A percentile compares a stretch with the other conserved stretches of the same genome.
Conservation (phyloP, 1,284 basidiomycete species). For the Mycosarcoma mackinlayi region DNA sequence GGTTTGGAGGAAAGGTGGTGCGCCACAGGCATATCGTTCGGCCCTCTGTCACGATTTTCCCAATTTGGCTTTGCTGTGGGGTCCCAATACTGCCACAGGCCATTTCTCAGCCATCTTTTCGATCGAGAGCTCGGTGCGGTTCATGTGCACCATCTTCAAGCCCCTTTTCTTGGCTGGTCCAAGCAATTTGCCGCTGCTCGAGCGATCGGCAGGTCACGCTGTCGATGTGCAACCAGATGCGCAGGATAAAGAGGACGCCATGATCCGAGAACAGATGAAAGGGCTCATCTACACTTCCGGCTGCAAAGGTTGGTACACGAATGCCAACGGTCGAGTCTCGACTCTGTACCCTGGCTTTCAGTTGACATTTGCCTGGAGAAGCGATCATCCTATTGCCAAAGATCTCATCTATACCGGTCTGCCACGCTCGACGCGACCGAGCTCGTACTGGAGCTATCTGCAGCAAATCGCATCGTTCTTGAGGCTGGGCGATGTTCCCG, state of each 20-base stretch:
- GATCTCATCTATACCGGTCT: conserved; percentile 25
- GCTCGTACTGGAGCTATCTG: conserved; percentile 16
- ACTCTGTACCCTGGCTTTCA: conserved; percentile 38
- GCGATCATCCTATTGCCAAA: conserved; percentile 24
- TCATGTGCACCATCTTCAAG: conserved; percentile 21
- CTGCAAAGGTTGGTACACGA: conserved; percentile 47
- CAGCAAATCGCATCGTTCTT: conserved; percentile 25
- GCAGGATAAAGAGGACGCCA: conserved; percentile 39
- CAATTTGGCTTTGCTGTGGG: conserved; percentile 52
- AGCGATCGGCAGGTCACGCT: conserved; percentile 15
- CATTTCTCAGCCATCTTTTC: conserved; percentile 43
- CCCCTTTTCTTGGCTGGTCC: conserved; percentile 28
- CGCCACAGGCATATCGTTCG: conserved; percentile 43
- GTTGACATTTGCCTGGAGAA: conserved; percentile 29
- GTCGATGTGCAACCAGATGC: conserved; percentile 31
- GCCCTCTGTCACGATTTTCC: conserved; percentile 50
- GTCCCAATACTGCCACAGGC: conserved; percentile 51
- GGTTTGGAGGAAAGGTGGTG: conserved; percentile 36
- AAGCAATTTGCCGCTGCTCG: not conserved
- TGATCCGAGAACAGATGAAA: conserved; percentile 36
- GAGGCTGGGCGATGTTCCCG: conserved; percentile 27
- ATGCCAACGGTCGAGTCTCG: conserved; percentile 25
- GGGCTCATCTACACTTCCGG: conserved; percentile 39
- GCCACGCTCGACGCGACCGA: not conserved
- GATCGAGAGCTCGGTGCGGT: conserved; percentile 29